Evolutionary conservation across 108 stramenopile species (phyloP).

Genomic region (Conticribra weissflogii): DNA sequence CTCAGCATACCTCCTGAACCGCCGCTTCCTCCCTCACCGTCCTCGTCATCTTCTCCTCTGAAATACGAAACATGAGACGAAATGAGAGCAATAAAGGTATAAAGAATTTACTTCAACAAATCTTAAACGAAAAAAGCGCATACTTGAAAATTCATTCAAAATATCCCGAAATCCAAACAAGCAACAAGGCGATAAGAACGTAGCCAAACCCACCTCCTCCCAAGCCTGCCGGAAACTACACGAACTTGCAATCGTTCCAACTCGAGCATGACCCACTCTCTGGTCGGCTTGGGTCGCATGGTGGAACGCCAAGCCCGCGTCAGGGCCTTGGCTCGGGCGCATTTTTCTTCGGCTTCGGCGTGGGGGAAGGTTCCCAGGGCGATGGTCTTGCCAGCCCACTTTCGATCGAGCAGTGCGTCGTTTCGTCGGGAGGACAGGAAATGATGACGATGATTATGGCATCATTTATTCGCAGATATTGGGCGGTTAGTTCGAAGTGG

Average conservation of each 20-base stretch:
- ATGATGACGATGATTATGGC: neutral
- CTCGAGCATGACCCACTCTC: conserved; percentile 92
- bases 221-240: conserved; percentile 81
- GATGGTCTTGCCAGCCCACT: conserved; percentile 68
- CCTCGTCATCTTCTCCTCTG: no score
- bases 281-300: conserved; percentile 89
- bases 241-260: conserved; percentile 85
- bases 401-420: no score
- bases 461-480: neutral
- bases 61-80: neutral
- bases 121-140: no score
- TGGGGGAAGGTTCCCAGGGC: conserved; percentile 82
- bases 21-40: no score
- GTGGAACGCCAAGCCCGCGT: conserved; percentile 89
- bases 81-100: no score
- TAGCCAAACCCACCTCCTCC: conserved; percentile 60
- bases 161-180: neutral
- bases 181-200: neutral
- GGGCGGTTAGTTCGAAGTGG: no score
- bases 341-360: conserved; percentile 91
- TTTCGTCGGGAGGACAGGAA: neutral
- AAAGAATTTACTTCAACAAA: no score
- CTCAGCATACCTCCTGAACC: no score
- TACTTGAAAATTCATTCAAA: no score
- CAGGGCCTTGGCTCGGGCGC: conserved; percentile 86